Conservation (phyloP, 2,329 filamentous ascomycete species). For the Ophiostoma ips region DNA sequence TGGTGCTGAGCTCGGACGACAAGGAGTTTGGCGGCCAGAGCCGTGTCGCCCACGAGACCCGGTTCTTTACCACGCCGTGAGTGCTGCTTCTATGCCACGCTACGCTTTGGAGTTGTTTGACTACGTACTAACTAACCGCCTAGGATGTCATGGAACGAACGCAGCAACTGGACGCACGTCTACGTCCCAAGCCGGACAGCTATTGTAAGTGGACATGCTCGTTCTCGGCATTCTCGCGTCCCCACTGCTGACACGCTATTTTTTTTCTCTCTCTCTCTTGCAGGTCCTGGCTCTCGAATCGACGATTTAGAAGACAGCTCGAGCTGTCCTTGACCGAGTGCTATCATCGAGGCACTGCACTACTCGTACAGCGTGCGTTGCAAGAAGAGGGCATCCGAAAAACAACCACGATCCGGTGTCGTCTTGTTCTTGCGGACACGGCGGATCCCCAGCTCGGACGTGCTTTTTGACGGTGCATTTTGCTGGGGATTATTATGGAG, state of each 20-base stretch:
- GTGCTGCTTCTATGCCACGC: too few species aligned
- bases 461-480: background rate
- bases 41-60: conserved; percentile 62
- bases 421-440: too few species aligned
- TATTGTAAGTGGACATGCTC: conserved; percentile 43
- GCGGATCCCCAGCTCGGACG: background rate
- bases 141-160: conserved; percentile 67
- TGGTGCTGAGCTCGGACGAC: conserved; percentile 72
- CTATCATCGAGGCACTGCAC: background rate
- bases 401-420: background rate
- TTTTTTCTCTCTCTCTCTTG: too few species aligned
- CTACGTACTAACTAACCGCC: conserved; percentile 3
- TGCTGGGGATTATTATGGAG: conserved; percentile 2
- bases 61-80: conserved; percentile 75
- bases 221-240: background rate
- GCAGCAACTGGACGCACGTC: conserved; percentile 82
- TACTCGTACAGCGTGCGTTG: background rate
- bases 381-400: background rate
- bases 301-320: conserved; percentile 12
- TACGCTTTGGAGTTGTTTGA: too few species aligned
- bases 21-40: conserved; percentile 66
- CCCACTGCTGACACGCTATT: conserved; percentile 2
- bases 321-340: too few species aligned
- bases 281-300: conserved; percentile 22
- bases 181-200: conserved; percentile 79